Evolutionary conservation across 345 rosid species (phyloP).

Genomic region (Leavenworthia alabamica): DNA sequence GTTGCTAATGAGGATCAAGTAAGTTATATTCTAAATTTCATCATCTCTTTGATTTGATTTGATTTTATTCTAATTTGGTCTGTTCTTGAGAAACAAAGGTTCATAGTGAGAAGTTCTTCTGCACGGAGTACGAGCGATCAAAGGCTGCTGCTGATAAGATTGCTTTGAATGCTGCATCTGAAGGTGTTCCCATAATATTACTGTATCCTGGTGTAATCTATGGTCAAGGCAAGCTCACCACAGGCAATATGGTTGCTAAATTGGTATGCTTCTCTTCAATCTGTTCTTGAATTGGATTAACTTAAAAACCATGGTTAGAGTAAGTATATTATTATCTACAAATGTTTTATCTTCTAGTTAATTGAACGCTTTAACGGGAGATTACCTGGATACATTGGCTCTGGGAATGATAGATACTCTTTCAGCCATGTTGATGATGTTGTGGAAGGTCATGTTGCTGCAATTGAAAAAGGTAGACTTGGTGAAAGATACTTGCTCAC

Average conservation of each 20-base stretch:
- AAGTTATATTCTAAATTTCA: not conserved
- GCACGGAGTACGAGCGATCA: conserved; percentile 81
- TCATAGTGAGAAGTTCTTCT: conserved; percentile 60
- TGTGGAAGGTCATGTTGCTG: conserved; percentile 71
- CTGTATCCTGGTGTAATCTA: conserved; percentile 85
- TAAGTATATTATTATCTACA: not conserved
- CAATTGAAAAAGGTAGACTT: conserved; percentile 53
- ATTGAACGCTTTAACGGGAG: conserved; percentile 78
- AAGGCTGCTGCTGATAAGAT: conserved; percentile 70
- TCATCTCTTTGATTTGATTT: not conserved
- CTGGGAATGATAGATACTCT: conserved; percentile 62
- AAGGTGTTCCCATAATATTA: conserved; percentile 61
- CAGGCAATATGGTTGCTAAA: conserved; percentile 65
- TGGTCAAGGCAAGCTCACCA: conserved; percentile 76
- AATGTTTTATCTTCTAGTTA: conserved; percentile 41
- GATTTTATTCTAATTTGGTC: not conserved
- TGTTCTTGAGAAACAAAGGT: conserved; percentile 31
- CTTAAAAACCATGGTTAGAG: not conserved
- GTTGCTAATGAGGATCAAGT: conserved; percentile 75
- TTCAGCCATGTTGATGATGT: conserved; percentile 84
- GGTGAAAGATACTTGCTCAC: conserved; percentile 85
- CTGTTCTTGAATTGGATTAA: not conserved
- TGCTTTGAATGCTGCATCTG: conserved; percentile 57
- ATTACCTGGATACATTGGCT: conserved; percentile 78
- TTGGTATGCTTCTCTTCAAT: conserved; percentile 44